phyloP scores from a whole-genome alignment of 768 basidiomycete species.

The Tremella yokohamensis region DNA sequence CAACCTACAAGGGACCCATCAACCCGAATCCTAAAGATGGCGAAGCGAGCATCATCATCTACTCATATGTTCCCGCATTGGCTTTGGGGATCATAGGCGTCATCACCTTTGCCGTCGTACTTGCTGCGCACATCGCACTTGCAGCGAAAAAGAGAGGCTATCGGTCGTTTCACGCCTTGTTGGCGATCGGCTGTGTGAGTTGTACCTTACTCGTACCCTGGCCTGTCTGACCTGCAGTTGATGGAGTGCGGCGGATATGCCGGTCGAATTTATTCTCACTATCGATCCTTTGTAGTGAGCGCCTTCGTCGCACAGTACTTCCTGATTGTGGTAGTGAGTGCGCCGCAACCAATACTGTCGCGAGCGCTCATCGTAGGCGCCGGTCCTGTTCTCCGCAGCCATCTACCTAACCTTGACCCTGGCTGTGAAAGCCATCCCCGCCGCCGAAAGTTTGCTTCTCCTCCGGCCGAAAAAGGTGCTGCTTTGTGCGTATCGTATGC shows the following conservation, averaged over 20 bases:
- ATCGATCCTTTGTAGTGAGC: constrained; percentile 38
- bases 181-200: constrained; percentile 45
- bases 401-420: constrained; percentile 46
- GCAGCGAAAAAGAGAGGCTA: constrained; percentile 22
- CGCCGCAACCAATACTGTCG: neutral
- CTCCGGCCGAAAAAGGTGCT: constrained; percentile 43
- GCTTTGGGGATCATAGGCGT: constrained; percentile 37
- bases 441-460: constrained; percentile 31
- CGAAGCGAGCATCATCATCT: constrained; percentile 45
- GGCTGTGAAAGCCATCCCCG: constrained; percentile 29
- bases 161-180: constrained; percentile 43
- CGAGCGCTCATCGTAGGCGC: constrained; percentile 20
- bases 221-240: constrained; percentile 18
- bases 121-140: constrained; percentile 1
- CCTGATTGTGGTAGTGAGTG: constrained; percentile 44
- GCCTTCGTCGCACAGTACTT: constrained; percentile 50
- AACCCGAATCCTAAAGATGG: constrained; percentile 38
- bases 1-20: constrained; percentile 28
- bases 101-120: constrained; percentile 37
- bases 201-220: neutral
- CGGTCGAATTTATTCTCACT: constrained; percentile 35
- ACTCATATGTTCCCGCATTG: constrained; percentile 39
- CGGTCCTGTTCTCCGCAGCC: constrained; percentile 47
- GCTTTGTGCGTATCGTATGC: constrained; percentile 15
- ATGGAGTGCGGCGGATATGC: constrained; percentile 51